Evolutionary conservation across 352 stramenopile genomes (phyloP), one percentile per base, ranked within the genome.

Genomic region (Globisporangium emineosum): DNA sequence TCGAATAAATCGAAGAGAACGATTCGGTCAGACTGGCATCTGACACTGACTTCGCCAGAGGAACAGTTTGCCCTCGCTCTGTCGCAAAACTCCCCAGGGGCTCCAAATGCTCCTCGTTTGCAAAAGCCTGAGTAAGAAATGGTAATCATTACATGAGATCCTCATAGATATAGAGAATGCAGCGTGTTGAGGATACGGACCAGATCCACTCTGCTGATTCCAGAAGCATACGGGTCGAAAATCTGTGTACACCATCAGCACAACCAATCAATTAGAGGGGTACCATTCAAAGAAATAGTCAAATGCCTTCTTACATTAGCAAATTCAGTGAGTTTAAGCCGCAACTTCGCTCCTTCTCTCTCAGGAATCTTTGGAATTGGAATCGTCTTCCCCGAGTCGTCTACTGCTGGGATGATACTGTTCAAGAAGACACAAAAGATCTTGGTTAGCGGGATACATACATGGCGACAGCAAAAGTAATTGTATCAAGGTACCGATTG

Each of bases 91-190:
- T 86, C 13, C 81, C 80, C 27, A 94, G 89, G 0, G 86, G 86
- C 35, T 89, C 82, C n/a, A 92, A 72, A 37, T 93, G 77, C 47
- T 94, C 86, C 27, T 94, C 83, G 45, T 90, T 90, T 29, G 82
- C 78, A 65, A 89, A 94, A 2, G 83, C 86, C 83, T 92, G n/a
- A 23, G 9, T 15, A 55, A 33, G 19, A 45, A 40, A 32, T 17
- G 10, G 29, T 3, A 29, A n/a, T n/a, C n/a, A n/a, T n/a, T n/a
- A 47, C 1, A 57, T 23, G 8, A 19, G 21, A 1, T 30, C 47
- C 12, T 53, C 8, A 15, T n/a, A 51, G 23, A 51, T 1, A 45
- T 3, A 37, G 0, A 23, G 59, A 55, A 3, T 60, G 19, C 12
- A 5, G 19, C 40, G 17, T 32, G 6, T 19, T 40, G 21, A 61